A percentile compares a stretch with the other conserved stretches of the same genome.
Conservation (phyloP, 192 early-diverging fungal species). For the Phycomyces blakesleeanus region DNA sequence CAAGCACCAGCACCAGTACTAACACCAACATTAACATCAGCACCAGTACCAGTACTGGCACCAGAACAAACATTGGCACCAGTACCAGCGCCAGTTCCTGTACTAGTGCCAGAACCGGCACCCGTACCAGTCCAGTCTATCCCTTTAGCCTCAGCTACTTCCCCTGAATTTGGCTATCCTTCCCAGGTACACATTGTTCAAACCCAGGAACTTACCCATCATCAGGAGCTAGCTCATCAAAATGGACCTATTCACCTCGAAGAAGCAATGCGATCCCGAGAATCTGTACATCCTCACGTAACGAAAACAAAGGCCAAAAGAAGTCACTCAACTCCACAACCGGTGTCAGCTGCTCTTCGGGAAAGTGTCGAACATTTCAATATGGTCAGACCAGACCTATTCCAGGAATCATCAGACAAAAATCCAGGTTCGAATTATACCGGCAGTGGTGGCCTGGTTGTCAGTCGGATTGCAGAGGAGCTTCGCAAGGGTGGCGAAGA, state of each 20-base stretch:
- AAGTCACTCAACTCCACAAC: not conserved
- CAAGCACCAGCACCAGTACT: not conserved
- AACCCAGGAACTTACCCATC: no score
- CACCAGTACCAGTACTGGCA: no score
- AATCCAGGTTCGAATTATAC: not conserved
- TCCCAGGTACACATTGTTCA: no score
- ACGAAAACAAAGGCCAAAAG: not conserved
- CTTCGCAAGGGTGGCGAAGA: slow-evolving; percentile 15
- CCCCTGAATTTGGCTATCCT: no score
- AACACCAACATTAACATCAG: not conserved
- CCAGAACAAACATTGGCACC: no score
- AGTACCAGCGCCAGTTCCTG: not conserved
- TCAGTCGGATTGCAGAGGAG: slow-evolving; percentile 28
- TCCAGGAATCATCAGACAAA: not conserved
- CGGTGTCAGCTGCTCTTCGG: not conserved
- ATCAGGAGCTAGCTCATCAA: no score
- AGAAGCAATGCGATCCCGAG: no score
- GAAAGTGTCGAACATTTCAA: not conserved
- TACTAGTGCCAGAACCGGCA: not conserved
- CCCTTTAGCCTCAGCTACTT: no score
- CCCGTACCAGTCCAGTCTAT: not conserved
- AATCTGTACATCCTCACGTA: not conserved
- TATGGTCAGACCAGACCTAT: not conserved
- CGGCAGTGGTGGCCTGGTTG: slow-evolving; percentile 4
- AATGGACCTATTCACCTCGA: no score